Percentiles rank a stretch among this genome's conserved stretches.
Evolutionary conservation across 495 filamentous ascomycete genomes (phyloP).

Genomic region (Lentithecium fluviatile): DNA sequence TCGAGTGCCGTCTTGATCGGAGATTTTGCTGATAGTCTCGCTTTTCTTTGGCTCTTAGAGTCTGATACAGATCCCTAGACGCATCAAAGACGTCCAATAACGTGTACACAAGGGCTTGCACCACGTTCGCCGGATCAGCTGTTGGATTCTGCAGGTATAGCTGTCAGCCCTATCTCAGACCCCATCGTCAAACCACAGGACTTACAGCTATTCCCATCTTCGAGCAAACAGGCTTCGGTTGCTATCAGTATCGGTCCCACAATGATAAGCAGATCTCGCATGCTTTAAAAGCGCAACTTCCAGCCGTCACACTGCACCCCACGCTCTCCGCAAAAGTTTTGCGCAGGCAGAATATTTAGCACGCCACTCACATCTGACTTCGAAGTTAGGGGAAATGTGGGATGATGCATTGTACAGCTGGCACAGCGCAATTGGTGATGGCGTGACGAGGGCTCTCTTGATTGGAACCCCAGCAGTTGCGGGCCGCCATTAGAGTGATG

Average conservation of each 20-base stretch:
- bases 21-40: conserved; percentile 26
- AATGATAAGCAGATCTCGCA: conserved; percentile 15
- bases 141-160: conserved; percentile 18
- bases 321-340: conserved; percentile 8
- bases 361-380: conserved; percentile 5
- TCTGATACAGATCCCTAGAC: conserved; percentile 26
- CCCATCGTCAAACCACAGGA: background rate
- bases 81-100: conserved; percentile 29
- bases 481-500: conserved; percentile 8
- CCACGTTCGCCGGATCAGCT: conserved; percentile 26
- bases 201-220: conserved; percentile 21
- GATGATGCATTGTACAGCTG: conserved; percentile 30
- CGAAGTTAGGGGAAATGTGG: background rate
- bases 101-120: conserved; percentile 27
- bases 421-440: conserved; percentile 26
- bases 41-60: conserved; percentile 24
- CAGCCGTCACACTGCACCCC: background rate
- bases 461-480: conserved; percentile 18
- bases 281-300: conserved; percentile 6
- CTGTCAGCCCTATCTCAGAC: conserved; percentile 2
- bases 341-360: conserved; percentile 10
- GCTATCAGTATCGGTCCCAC: conserved; percentile 3
- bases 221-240: conserved; percentile 3
- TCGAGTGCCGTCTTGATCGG: conserved; percentile 21
- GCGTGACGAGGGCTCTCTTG: background rate